Conservation (phyloP, 257 asterid species). For the Euphrasia confusa region DNA sequence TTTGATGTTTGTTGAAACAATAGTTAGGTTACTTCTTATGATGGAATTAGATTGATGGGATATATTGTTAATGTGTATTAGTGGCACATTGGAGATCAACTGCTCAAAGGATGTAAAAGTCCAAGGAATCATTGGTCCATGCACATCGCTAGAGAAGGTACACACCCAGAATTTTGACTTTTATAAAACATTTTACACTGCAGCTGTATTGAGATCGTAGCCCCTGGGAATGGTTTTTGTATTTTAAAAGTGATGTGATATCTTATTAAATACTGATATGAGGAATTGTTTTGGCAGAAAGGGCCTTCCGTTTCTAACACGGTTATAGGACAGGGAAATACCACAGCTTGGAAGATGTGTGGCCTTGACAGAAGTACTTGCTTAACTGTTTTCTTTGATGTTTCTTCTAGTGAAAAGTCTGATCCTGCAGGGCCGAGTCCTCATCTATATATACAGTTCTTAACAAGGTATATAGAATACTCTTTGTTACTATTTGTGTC, state of each 20-base stretch:
- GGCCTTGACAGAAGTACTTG: conserved; percentile 88
- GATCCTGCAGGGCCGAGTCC: conserved; percentile 72
- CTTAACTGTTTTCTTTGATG: conserved; percentile 92
- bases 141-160: conserved; percentile 96
- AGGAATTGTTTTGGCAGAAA: conserved; percentile 63
- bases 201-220: background rate
- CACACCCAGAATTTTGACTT: conserved; percentile 1
- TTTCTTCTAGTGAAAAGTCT: conserved; percentile 88
- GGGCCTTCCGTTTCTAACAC: conserved; percentile 91
- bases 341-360: conserved; percentile 98
- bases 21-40: conserved; percentile 9
- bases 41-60: conserved; percentile 16
- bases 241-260: conserved; percentile 2
- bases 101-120: conserved; percentile 96
- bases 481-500: conserved; percentile 5
- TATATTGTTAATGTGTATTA: conserved; percentile 27
- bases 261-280: conserved; percentile 29
- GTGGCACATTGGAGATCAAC: conserved; percentile 87
- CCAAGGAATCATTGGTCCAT: conserved; percentile 97
- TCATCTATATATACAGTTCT: conserved; percentile 75
- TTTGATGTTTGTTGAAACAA: conserved; percentile 14
- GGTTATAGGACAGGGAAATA: conserved; percentile 85
- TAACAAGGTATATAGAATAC: conserved; percentile 63
- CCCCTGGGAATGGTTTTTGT: background rate
- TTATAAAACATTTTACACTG: conserved; percentile 10